Base-by-base conservation (phyloP, 164 flowering plant species). In the Annona squamosa region DNA sequence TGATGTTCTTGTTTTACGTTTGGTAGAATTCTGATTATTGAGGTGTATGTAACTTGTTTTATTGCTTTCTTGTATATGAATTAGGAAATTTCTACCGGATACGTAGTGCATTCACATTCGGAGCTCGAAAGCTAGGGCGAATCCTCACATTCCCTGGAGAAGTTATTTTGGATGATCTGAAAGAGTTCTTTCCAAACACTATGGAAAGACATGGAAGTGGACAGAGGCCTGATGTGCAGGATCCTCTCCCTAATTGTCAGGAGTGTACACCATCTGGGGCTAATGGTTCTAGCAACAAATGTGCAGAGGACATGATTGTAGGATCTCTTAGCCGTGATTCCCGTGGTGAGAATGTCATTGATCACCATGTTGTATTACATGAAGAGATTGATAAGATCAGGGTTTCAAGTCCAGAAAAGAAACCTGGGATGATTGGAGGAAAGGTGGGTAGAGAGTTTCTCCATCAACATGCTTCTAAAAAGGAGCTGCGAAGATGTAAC, bases 61-160 rank as follows among this genome's bases (percentile, higher is more conserved):
- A 17, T 18, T 6, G 41, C 10, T 16, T n/a, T 41, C 41, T 80
- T 66, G 71, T 64, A 64, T 61, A 17, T 42, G 4, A 16, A 12
- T 18, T 81, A 92, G 97, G 91, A 10, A 90, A 87, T 75, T 89
- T 84, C 72, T 84, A 75, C 73, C 88, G 97, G 18, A 91, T 93
- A 76, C 81, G 86, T 3, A 85, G 97, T 84, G 98, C 98, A 71
- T 82, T 93, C 65, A 80, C 80, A 56, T 87, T 82, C 82, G 94
- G 97, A 45, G 91, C 91, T 48, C 85, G 86, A 67, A 90, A 85
- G 82, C 96, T 93, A 72, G 89, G 91, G 3, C 79, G 71, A 17
- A 80, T 90, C 70, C 89, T 93, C 59, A 64, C 57, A 41, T 73
- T 68, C 67, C 85, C 96, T 6, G 75, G 47, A 61, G 85, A 81